A percentile compares a stretch with the other conserved stretches of the same genome.
These are phyloP conservation scores for Moniliella sp. DNA, from an alignment of 1,284 basidiomycete species.

Conservation along the genomic window DNA sequence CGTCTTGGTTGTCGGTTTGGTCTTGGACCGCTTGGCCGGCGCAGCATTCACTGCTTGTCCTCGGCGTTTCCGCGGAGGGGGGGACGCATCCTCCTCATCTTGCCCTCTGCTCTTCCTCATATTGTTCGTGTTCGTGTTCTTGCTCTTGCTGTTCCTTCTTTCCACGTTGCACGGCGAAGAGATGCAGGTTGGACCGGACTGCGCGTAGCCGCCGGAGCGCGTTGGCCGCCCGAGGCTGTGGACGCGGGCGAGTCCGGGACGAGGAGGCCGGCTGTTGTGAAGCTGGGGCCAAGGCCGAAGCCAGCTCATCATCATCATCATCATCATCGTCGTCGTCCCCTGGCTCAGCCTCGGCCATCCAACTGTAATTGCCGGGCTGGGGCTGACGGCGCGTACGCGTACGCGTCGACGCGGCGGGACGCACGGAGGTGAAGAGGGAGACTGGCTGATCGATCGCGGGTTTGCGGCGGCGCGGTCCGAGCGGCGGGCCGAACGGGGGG, in stretches of 20 bases:
- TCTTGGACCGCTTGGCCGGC: constrained; percentile 1
- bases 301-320: constrained; percentile 5
- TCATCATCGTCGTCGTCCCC: constrained; percentile 34
- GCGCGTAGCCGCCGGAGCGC: constrained; percentile 1
- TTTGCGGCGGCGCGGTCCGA: too few species aligned
- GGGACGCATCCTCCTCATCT: constrained; percentile 2
- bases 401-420: too few species aligned
- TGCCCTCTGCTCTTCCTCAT: background rate
- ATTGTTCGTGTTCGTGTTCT: background rate
- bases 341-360: too few species aligned
- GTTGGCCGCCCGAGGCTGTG: background rate
- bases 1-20: background rate
- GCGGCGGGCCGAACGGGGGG: too few species aligned
- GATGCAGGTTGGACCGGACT: constrained; percentile 1
- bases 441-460: too few species aligned
- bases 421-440: too few species aligned
- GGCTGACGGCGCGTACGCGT: too few species aligned
- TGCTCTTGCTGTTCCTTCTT: background rate
- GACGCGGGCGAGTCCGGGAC: background rate
- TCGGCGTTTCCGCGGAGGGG: too few species aligned
- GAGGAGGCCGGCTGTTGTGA: constrained; percentile 2
- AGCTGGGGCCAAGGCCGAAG: constrained; percentile 1
- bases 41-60: constrained; percentile 5
- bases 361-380: too few species aligned
- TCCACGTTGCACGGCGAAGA: background rate